phyloP scores from a whole-genome alignment of 1,284 basidiomycete genomes.

The Melampsora larici-populina region DNA sequence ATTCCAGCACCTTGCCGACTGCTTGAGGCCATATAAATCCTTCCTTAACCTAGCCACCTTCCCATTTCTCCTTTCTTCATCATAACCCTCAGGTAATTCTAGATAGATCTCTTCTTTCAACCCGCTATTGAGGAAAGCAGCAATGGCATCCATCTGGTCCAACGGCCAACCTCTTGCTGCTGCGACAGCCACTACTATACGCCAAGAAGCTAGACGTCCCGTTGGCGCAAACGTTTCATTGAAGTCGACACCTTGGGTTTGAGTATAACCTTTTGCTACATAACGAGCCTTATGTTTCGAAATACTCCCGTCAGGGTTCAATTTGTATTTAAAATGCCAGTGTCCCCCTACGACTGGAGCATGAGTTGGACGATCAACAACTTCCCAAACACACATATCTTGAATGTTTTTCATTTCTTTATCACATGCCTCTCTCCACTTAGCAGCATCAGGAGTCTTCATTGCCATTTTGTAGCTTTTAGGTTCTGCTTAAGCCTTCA shows the following conservation, averaged over 20 bases:
- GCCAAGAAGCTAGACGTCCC: too few species aligned
- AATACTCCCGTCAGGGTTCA: background rate
- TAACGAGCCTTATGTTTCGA: background rate
- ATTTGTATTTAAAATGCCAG: background rate
- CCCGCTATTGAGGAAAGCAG: constrained; percentile 14
- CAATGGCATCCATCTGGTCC: constrained; percentile 31
- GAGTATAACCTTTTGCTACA: too few species aligned
- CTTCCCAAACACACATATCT: background rate
- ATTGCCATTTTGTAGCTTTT: background rate
- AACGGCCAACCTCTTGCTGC: too few species aligned
- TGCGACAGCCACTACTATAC: too few species aligned
- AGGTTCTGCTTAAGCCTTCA: background rate
- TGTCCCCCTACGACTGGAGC: background rate
- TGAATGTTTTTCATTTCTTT: too few species aligned
- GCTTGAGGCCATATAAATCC: constrained; percentile 5
- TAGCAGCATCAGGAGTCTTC: background rate
- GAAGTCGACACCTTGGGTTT: too few species aligned
- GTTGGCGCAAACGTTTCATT: too few species aligned
- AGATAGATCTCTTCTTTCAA: constrained; percentile 21
- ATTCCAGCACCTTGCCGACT: background rate
- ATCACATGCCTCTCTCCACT: background rate
- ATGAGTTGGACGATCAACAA: background rate
- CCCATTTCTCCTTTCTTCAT: background rate
- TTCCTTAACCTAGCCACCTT: background rate
- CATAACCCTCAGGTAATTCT: background rate